Evolutionary conservation across 345 rosid species (phyloP).

Genomic region (Pugionium dolabratum): DNA sequence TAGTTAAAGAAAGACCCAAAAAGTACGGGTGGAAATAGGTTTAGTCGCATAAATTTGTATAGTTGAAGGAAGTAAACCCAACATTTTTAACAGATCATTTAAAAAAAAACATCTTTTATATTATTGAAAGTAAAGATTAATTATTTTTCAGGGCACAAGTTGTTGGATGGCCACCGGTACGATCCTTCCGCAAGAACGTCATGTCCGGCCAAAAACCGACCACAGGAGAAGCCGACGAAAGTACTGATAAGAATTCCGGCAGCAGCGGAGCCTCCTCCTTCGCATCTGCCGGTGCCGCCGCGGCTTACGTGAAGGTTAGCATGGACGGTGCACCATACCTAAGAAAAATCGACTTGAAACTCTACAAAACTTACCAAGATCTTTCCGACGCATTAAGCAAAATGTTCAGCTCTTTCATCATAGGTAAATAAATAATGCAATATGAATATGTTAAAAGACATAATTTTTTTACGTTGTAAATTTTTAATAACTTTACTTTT

Average conservation of each 20-base stretch:
- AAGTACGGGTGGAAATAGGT: too few species aligned
- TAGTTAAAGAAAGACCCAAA: too few species aligned
- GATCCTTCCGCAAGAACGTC: slow-evolving; percentile 68
- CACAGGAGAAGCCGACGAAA: slow-evolving; percentile 19
- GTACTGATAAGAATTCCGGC: slow-evolving; percentile 37
- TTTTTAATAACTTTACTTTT: neutral
- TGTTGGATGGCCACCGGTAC: slow-evolving; percentile 87
- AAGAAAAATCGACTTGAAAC: slow-evolving; percentile 72
- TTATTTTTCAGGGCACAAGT: slow-evolving; percentile 62
- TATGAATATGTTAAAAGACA: neutral
- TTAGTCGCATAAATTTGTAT: too few species aligned
- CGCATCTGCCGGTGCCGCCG: slow-evolving; percentile 4
- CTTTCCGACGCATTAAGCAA: slow-evolving; percentile 70
- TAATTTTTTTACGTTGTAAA: too few species aligned
- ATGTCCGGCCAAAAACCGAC: slow-evolving; percentile 59
- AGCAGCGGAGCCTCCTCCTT: slow-evolving; percentile 37
- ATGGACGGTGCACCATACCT: slow-evolving; percentile 36
- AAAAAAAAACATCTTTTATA: too few species aligned
- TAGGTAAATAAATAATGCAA: slow-evolving; percentile 44
- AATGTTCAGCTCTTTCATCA: slow-evolving; percentile 83
- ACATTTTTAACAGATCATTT: too few species aligned
- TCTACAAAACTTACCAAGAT: slow-evolving; percentile 68
- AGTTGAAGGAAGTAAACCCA: neutral
- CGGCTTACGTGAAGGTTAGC: slow-evolving; percentile 73
- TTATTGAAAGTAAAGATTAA: too few species aligned